Conservation (phyloP, 305 asterid species). For the Lippia alba region DNA sequence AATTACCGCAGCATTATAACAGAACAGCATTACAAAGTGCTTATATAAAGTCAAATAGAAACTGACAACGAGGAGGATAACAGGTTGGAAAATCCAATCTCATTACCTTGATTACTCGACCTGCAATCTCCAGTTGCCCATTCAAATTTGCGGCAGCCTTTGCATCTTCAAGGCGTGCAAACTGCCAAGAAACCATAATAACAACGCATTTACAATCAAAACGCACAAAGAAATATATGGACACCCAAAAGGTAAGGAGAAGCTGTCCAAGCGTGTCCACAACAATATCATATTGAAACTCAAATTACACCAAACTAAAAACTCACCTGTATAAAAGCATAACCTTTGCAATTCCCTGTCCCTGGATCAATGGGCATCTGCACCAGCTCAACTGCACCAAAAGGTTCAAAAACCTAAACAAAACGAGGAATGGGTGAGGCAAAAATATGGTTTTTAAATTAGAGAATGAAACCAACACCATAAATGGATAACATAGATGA, state of each 20-base stretch:
- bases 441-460: background rate
- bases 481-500: constrained; percentile 1
- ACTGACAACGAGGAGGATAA: constrained; percentile 16
- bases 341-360: constrained; percentile 71
- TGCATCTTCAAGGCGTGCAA: constrained; percentile 76
- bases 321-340: constrained; percentile 73
- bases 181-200: constrained; percentile 47
- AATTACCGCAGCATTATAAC: background rate
- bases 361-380: constrained; percentile 73
- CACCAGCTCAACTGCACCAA: constrained; percentile 76
- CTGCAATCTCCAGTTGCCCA: constrained; percentile 77
- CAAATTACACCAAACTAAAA: constrained; percentile 31
- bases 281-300: constrained; percentile 1
- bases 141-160: constrained; percentile 73
- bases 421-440: constrained; percentile 18
- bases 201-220: constrained; percentile 24
- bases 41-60: constrained; percentile 5
- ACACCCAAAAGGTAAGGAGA: constrained; percentile 22
- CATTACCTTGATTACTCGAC: constrained; percentile 68
- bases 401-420: constrained; percentile 73
- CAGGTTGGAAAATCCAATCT: constrained; percentile 8
- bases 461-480: constrained; percentile 16
- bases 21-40: constrained; percentile 11
- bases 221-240: constrained; percentile 8
- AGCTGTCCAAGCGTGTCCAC: constrained; percentile 27